Base-by-base conservation (phyloP, 257 asterid species). In the Nicotiana sylvestris region DNA sequence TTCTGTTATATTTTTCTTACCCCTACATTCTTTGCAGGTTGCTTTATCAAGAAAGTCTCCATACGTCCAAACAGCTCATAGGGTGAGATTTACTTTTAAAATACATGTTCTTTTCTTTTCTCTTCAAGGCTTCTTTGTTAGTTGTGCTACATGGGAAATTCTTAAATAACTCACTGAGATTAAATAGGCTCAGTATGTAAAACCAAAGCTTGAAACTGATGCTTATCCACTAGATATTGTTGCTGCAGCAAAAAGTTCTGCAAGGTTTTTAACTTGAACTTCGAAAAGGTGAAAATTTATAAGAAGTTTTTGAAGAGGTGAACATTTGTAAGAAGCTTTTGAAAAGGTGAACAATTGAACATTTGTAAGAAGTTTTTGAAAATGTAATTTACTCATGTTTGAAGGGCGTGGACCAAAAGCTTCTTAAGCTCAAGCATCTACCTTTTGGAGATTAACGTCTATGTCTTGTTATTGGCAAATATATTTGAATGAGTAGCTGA, bases 1-100 rank as follows among this genome's bases (percentile, higher is more conserved):
- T 57, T 80, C 58, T 55, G 8, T 5, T 25, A 21, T 66, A n/a
- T 0, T 70, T 51, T 9, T 76, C 57, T 64, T 82, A 74, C 39
- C 25, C 13, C 55, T 32, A 46, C 81, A 76, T 84, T 64, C 82
- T 78, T 90, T 76, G 68, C 84, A 96, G 98, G 99, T 96, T 91
- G 99, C 99, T 76, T 88, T 96, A 83, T 96, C 99, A 83, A 93
- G 99, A 85, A 96, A 96, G 89, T 96, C 99, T 80, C 99, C 99
- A 65, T 96, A 96, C 65, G 97, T 96, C 58, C 99, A 94, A 87
- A 96, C 98, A 49, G 98, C 99, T 84, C 99, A 96, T 81, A 89
- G 99, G 87, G 99, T 96, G 86, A 91, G 97, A 82, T 60, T 86
- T 82, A 81, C 33, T 30, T 83, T 51, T 17, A 53, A 30, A 29